These are phyloP conservation scores for Simmondsia chinensis DNA, from an alignment of 148 eudicot genomes.

Conservation along the genomic window DNA sequence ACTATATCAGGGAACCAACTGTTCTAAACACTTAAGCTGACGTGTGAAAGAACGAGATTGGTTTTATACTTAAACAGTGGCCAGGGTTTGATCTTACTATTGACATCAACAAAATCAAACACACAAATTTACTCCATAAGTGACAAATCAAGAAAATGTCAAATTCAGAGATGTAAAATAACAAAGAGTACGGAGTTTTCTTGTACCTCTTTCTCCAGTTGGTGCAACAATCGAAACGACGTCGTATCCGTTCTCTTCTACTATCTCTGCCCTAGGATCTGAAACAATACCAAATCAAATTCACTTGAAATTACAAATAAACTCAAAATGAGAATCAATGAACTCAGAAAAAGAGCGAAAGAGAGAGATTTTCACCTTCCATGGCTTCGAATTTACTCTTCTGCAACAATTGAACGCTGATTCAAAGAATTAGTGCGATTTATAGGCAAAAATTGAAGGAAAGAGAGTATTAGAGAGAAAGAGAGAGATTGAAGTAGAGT, in stretches of 20 bases:
- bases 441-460: background rate
- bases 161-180: background rate
- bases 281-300: background rate
- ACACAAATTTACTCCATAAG: too few relatives aligned
- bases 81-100: too few relatives aligned
- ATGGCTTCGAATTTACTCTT: background rate
- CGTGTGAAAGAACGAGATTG: too few relatives aligned
- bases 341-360: background rate
- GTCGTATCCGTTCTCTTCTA: conserved; percentile 5
- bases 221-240: conserved; percentile 2
- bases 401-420: conserved; percentile 4
- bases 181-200: background rate
- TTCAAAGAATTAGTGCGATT: conserved; percentile 15
- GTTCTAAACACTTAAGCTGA: too few relatives aligned
- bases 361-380: background rate
- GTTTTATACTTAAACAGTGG: too few relatives aligned
- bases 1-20: too few relatives aligned
- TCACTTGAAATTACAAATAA: background rate
- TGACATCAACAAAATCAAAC: too few relatives aligned
- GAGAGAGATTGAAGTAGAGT: background rate
- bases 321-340: background rate
- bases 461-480: background rate
- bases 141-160: background rate
- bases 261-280: conserved; percentile 21
- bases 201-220: conserved; percentile 9